Evolutionary conservation across 2,329 filamentous ascomycete species (phyloP), one percentile per base, ranked within the genome.

Genomic region (Neonectria punicea): DNA sequence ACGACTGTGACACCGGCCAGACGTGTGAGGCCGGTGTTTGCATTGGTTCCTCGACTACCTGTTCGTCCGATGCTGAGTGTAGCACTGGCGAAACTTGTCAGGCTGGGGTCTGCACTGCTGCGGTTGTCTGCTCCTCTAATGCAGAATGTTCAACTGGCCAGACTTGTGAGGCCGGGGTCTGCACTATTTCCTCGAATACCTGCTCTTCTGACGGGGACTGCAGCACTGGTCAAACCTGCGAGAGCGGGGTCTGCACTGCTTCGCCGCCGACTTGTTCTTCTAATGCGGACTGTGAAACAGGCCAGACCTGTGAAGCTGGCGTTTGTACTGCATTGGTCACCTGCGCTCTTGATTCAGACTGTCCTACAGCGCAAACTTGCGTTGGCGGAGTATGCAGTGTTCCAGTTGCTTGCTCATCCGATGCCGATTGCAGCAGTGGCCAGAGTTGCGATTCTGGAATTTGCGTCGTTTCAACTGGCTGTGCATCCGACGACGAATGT

Each of bases 21-120:
- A 44, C 60, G 1, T 57, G 53, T 13, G 57, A 47, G 8, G 44
- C 44, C 11, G 60, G 60, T 3, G 60, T 51, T 20, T 57, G 60
- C 44, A 20, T 25, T 34, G 3, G n/a, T 22, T 22, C 44, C 25
- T 41, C 49, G n/a, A 43, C 58, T 16, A 20, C 50, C 10, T 60
- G 58, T 6, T 44, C 51, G 1, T 41, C 36, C 2, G 36, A 60
- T 16, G 25, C 28, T 0, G 16, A 41, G 5, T 60, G 58, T 6
- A 25, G 16, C 30, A 53, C 11, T 43, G 36, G 49, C 14, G 8
- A 59, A 5, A 59, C 34, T 22, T 58, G 56, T 18, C 18, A 41
- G 2, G n/a, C 51, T 7, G 58, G 58, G 5, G 32, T 56, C 44
- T 61, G 58, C 18, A 39, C 16, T 8, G 8, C 20, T 22, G 34